Conservation (phyloP, 2,329 filamentous ascomycete species). For the Purpureocillium takamizusanense region DNA sequence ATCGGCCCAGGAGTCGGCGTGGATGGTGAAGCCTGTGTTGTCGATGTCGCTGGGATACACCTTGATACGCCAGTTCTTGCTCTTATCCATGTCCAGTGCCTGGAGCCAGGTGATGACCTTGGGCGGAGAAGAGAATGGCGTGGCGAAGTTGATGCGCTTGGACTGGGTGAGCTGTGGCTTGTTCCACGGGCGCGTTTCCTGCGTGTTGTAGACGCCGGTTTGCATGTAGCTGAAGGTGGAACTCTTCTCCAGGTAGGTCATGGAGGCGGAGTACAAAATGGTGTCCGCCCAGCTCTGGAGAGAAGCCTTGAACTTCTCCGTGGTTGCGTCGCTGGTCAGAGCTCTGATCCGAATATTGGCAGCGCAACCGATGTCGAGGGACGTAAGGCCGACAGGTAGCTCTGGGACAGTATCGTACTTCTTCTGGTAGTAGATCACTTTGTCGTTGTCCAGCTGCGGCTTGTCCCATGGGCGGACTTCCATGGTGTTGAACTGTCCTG, state of each 20-base stretch:
- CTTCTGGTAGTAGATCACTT: constrained; percentile 1
- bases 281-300: constrained; percentile 8
- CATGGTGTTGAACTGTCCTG: constrained; percentile 8
- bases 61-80: constrained; percentile 6
- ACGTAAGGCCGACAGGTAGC: neutral
- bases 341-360: neutral
- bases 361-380: neutral
- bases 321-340: constrained; percentile 3
- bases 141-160: constrained; percentile 6
- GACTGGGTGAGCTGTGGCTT: constrained; percentile 4
- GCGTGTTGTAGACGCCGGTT: constrained; percentile 7
- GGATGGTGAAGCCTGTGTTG: constrained; percentile 6
- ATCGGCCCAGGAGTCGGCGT: constrained; percentile 7
- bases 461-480: constrained; percentile 6
- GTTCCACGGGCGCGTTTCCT: constrained; percentile 8
- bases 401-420: neutral
- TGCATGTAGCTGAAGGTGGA: constrained; percentile 6
- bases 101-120: constrained; percentile 8
- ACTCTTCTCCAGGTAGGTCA: constrained; percentile 5
- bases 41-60: constrained; percentile 3
- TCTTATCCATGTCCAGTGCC: constrained; percentile 5
- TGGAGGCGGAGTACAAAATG: constrained; percentile 3
- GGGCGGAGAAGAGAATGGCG: constrained; percentile 3
- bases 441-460: constrained; percentile 1
- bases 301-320: constrained; percentile 6